phyloP scores from a whole-genome alignment of 768 basidiomycete genomes.

The Xerocomus brunneocitrinus region DNA sequence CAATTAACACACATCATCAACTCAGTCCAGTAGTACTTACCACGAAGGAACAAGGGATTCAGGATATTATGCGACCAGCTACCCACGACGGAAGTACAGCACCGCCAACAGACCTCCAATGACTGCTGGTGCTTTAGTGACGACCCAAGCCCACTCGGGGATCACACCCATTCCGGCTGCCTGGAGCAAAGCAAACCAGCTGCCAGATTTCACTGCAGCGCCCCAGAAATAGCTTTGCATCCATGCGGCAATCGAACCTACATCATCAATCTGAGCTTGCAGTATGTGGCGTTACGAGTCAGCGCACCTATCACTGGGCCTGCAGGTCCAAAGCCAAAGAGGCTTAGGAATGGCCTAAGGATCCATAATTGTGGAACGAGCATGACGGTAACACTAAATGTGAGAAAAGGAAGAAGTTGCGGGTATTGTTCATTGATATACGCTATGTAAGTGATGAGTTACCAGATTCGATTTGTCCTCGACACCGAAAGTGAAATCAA shows the following conservation, averaged over 20 bases:
- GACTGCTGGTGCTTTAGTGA: not conserved
- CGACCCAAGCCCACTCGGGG: slow-evolving; percentile 2
- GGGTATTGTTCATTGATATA: slow-evolving; percentile 12
- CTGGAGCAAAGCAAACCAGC: slow-evolving; percentile 15
- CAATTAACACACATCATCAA: too few relatives aligned
- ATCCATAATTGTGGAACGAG: slow-evolving; percentile 16
- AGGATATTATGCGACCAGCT: too few relatives aligned
- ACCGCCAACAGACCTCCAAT: not conserved
- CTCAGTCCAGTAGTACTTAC: too few relatives aligned
- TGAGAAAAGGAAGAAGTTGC: not conserved
- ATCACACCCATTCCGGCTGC: slow-evolving; percentile 10
- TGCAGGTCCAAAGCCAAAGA: slow-evolving; percentile 14
- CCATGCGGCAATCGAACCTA: slow-evolving; percentile 15
- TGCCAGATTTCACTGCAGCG: not conserved
- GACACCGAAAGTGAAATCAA: not conserved
- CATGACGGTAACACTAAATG: not conserved
- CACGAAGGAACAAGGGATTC: too few relatives aligned
- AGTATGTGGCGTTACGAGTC: fast-evolving
- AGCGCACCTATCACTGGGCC: slow-evolving; percentile 12
- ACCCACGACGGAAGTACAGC: not conserved
- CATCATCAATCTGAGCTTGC: not conserved
- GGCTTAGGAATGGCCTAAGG: slow-evolving; percentile 5
- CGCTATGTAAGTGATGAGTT: not conserved
- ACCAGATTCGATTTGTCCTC: not conserved
- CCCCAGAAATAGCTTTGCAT: slow-evolving; percentile 9